Evolutionary conservation across 2,329 filamentous ascomycete genomes (phyloP).

Genomic region (Metarhizium humberi): DNA sequence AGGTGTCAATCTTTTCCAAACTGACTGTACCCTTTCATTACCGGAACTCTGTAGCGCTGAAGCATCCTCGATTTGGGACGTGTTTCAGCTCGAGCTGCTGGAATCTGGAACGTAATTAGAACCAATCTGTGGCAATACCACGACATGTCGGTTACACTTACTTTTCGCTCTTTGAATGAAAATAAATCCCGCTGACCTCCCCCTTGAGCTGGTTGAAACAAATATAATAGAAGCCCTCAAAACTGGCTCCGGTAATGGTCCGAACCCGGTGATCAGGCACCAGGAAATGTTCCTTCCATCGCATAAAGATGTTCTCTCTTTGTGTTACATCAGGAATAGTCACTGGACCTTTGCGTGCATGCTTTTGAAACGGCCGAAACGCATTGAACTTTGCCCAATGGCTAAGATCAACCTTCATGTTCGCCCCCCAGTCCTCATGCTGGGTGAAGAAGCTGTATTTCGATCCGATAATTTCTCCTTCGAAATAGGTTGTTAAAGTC

Average conservation of each 20-base stretch:
- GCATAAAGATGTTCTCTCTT: slow-evolving; percentile 90
- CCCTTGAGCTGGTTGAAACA: slow-evolving; percentile 92
- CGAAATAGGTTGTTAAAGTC: slow-evolving; percentile 96
- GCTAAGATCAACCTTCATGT: slow-evolving; percentile 79
- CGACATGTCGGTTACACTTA: slow-evolving; percentile 37
- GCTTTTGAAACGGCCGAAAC: slow-evolving; percentile 65
- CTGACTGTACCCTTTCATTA: slow-evolving; percentile 13
- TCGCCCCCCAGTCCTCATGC: slow-evolving; percentile 85
- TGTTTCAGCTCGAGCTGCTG: slow-evolving; percentile 90
- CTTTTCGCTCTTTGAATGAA: slow-evolving; percentile 97
- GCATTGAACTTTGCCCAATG: slow-evolving; percentile 90
- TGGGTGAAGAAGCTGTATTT: slow-evolving; percentile 92
- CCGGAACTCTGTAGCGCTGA: slow-evolving; percentile 75
- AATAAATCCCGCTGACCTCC: slow-evolving; percentile 88
- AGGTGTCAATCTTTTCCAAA: background rate
- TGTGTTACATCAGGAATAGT: slow-evolving; percentile 63
- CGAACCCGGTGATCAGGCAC: slow-evolving; percentile 90
- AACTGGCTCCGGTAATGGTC: slow-evolving; percentile 88
- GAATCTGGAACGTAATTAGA: slow-evolving; percentile 46
- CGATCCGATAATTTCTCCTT: slow-evolving; percentile 92
- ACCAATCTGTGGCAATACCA: background rate
- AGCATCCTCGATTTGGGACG: slow-evolving; percentile 75
- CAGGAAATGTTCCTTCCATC: slow-evolving; percentile 97
- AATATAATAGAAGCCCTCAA: slow-evolving; percentile 98
- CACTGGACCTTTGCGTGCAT: slow-evolving; percentile 45